phyloP scores from a whole-genome alignment of 208 protist species.

The Leishmania martiniquensis region DNA sequence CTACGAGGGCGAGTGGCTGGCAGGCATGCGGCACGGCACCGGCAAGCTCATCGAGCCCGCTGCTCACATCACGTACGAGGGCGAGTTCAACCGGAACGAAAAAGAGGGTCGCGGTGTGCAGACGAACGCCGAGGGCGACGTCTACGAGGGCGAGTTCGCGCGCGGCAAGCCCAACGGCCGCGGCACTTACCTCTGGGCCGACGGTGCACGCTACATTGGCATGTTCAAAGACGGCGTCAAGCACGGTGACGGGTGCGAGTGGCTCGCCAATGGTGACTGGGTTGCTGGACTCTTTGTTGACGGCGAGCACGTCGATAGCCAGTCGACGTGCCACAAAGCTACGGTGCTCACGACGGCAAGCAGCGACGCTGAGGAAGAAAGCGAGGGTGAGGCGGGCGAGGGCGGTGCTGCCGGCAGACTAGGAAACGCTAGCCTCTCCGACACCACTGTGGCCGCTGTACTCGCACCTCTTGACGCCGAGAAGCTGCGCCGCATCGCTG shows the following conservation, averaged over 20 bases:
- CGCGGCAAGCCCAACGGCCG: slow-evolving; percentile 72
- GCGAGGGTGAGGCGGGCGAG: neutral
- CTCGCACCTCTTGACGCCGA: slow-evolving; percentile 50
- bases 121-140: slow-evolving; percentile 69
- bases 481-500: slow-evolving; percentile 47
- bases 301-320: slow-evolving; percentile 73
- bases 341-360: slow-evolving; percentile 13
- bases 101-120: slow-evolving; percentile 81
- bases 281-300: slow-evolving; percentile 74
- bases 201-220: slow-evolving; percentile 84
- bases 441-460: slow-evolving; percentile 27
- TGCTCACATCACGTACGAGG: slow-evolving; percentile 61
- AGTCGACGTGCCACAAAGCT: slow-evolving; percentile 52
- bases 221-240: slow-evolving; percentile 85
- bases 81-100: slow-evolving; percentile 75
- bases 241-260: slow-evolving; percentile 87
- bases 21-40: slow-evolving; percentile 81
- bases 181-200: slow-evolving; percentile 80
- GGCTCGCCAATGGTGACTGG: slow-evolving; percentile 79
- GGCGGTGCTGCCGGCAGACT: neutral
- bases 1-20: slow-evolving; percentile 90
- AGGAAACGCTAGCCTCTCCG: slow-evolving; percentile 14
- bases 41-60: slow-evolving; percentile 70
- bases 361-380: neutral
- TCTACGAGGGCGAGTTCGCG: slow-evolving; percentile 87